These are phyloP conservation scores for Pyropia yezoensis DNA, from an alignment of 23 red algal genomes.

Conservation along the genomic window DNA sequence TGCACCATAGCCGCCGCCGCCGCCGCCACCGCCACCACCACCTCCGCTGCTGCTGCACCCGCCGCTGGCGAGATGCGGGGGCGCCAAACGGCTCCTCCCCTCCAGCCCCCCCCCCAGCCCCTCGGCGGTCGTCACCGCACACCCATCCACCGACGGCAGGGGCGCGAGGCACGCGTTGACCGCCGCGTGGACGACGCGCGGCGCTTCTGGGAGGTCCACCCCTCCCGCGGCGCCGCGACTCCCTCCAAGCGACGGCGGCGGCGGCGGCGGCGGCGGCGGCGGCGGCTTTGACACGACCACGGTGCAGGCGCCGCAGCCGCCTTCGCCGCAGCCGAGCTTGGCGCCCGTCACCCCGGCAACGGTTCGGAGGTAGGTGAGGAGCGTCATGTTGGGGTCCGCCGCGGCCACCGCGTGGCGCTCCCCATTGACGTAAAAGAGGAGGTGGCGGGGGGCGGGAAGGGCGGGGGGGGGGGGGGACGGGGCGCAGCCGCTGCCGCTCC, in stretches of 20 bases:
- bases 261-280: not conserved
- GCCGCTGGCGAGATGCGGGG: too few species aligned
- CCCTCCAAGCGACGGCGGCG: too few species aligned
- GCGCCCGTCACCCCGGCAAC: conserved; percentile 50
- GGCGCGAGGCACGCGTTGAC: conserved; percentile 74
- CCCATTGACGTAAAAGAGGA: conserved; percentile 51
- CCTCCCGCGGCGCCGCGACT: too few species aligned
- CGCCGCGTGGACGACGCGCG: conserved; percentile 13
- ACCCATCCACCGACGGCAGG: conserved; percentile 41
- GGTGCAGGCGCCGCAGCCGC: conserved; percentile 85
- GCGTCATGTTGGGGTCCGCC: conserved; percentile 6
- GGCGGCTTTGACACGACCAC: conserved; percentile 23
- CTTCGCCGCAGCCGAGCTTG: conserved; percentile 89
- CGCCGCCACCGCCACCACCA: conserved; percentile 28
- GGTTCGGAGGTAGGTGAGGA: conserved; percentile 37
- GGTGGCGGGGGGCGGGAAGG: not conserved
- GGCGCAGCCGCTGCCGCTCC: not conserved
- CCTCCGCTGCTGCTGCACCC: conserved; percentile 34
- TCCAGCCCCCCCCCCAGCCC: conserved; percentile 17
- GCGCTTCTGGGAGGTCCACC: not conserved
- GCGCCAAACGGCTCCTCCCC: too few species aligned
- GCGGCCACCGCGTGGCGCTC: conserved; percentile 7
- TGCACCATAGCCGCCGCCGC: conserved; percentile 50
- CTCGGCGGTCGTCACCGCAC: conserved; percentile 67
- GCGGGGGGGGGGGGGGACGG: not conserved